Conservation (phyloP, 805 yeast species). For the Tetrapisispora iriomotensis region DNA sequence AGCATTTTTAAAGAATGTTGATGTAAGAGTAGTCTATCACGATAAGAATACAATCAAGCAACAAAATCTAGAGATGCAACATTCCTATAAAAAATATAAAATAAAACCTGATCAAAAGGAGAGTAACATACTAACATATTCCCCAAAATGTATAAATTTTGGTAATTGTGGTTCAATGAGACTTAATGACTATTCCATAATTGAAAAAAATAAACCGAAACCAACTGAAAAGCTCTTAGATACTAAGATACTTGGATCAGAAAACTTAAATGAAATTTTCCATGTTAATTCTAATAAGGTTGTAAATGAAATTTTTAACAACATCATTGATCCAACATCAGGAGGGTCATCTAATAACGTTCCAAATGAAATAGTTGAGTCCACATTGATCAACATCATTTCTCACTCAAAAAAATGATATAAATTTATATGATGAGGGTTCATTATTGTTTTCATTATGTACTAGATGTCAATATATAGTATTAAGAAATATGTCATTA, state of each 20-base stretch:
- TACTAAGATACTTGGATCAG: not conserved
- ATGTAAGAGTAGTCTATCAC: conserved; percentile 23
- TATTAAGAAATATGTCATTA: too few relatives aligned
- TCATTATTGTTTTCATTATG: too few relatives aligned
- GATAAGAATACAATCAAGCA: conserved; percentile 19
- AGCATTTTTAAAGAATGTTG: conserved; percentile 19
- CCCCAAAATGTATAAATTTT: conserved; percentile 3
- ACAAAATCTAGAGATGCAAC: conserved; percentile 1
- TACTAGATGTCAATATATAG: too few relatives aligned
- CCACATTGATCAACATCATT: too few relatives aligned
- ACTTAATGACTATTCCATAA: conserved; percentile 1
- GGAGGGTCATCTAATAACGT: too few relatives aligned
- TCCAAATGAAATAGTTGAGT: too few relatives aligned
- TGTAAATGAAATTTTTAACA: too few relatives aligned
- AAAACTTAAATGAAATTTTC: too few relatives aligned
- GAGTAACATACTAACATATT: not conserved
- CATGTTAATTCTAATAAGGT: too few relatives aligned
- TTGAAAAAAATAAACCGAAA: not conserved
- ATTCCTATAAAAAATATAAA: not conserved
- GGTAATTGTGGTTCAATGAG: conserved; percentile 2
- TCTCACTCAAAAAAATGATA: too few relatives aligned
- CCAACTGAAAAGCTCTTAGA: not conserved
- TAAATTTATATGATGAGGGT: too few relatives aligned
- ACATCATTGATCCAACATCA: too few relatives aligned
- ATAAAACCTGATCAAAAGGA: not conserved